Conservation (phyloP, 2,329 filamentous ascomycete genomes). For the Botrytis fragariae region DNA sequence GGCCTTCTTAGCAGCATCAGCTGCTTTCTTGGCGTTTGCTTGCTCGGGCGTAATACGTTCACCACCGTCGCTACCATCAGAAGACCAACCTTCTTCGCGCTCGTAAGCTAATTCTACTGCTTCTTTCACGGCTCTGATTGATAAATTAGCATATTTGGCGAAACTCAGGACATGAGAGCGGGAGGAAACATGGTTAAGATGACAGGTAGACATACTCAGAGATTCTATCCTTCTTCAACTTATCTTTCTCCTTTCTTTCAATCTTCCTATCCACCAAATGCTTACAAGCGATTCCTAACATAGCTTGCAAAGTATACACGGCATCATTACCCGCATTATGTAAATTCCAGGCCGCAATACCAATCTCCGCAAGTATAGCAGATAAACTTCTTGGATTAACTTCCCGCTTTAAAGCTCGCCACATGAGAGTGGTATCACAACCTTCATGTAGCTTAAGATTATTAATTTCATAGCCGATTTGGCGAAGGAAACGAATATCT, state of each 20-base stretch:
- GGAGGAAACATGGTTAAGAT: neutral
- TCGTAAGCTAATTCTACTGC: conserved; percentile 14
- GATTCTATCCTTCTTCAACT: conserved; percentile 26
- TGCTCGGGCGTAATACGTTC: conserved; percentile 9
- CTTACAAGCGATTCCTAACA: conserved; percentile 60
- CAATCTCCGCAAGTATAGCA: conserved; percentile 61
- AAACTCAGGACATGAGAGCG: neutral
- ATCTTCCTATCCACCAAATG: conserved; percentile 28
- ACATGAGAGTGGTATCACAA: conserved; percentile 72
- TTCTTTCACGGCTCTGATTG: conserved; percentile 10
- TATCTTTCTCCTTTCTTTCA: conserved; percentile 21
- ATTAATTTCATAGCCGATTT: conserved; percentile 61
- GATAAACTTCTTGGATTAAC: conserved; percentile 55
- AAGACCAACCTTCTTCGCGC: conserved; percentile 19
- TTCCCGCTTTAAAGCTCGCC: conserved; percentile 59
- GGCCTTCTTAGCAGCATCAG: conserved; percentile 1
- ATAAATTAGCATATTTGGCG: neutral
- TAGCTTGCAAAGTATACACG: conserved; percentile 70
- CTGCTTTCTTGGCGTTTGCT: conserved; percentile 5
- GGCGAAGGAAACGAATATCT: conserved; percentile 67
- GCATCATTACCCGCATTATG: conserved; percentile 91
- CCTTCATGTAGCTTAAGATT: conserved; percentile 56
- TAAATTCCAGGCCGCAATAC: conserved; percentile 61
- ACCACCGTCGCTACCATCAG: conserved; percentile 20
- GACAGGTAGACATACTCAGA: conserved; percentile 24